Evolutionary conservation across 495 filamentous ascomycete species (phyloP).

Genomic region (Chlorociboria aeruginascens): DNA sequence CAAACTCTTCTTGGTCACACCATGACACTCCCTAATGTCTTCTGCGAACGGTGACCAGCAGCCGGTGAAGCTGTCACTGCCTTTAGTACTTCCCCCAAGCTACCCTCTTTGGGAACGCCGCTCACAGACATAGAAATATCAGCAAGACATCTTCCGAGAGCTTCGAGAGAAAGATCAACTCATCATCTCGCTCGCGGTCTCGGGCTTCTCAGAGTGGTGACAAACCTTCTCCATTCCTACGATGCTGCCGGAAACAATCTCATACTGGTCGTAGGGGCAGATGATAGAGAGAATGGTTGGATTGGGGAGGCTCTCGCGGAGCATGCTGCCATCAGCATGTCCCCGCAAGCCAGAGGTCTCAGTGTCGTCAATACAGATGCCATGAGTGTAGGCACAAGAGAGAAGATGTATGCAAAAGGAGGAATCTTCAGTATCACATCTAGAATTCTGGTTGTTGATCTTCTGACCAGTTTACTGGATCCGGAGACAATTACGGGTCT

Average conservation of each 20-base stretch:
- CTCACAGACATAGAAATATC: constrained; percentile 46
- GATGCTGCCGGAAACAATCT: constrained; percentile 93
- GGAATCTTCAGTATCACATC: constrained; percentile 96
- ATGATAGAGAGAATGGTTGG: constrained; percentile 89
- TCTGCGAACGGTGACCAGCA: constrained; percentile 43
- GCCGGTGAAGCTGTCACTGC: constrained; percentile 86
- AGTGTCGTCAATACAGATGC: constrained; percentile 90
- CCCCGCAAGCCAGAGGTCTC: constrained; percentile 68
- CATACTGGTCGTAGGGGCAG: constrained; percentile 78
- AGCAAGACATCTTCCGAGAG: constrained; percentile 87
- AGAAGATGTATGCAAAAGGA: constrained; percentile 80
- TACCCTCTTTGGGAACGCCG: neutral
- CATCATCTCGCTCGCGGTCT: constrained; percentile 85
- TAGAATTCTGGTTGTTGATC: constrained; percentile 85
- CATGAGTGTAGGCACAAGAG: constrained; percentile 72
- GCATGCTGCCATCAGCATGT: constrained; percentile 66
- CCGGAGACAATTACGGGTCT: constrained; percentile 81
- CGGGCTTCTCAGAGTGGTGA: constrained; percentile 78
- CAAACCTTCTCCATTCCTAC: constrained; percentile 90
- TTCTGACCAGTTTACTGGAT: constrained; percentile 73
- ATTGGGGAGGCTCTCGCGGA: constrained; percentile 88
- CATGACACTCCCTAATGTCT: constrained; percentile 34
- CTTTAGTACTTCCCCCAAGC: constrained; percentile 47
- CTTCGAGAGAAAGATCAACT: constrained; percentile 86
- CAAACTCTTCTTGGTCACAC: neutral